Evolutionary conservation across 495 filamentous ascomycete genomes (phyloP), one percentile per base, ranked within the genome.

Genomic region (Lasiosphaeriaceae sp.): DNA sequence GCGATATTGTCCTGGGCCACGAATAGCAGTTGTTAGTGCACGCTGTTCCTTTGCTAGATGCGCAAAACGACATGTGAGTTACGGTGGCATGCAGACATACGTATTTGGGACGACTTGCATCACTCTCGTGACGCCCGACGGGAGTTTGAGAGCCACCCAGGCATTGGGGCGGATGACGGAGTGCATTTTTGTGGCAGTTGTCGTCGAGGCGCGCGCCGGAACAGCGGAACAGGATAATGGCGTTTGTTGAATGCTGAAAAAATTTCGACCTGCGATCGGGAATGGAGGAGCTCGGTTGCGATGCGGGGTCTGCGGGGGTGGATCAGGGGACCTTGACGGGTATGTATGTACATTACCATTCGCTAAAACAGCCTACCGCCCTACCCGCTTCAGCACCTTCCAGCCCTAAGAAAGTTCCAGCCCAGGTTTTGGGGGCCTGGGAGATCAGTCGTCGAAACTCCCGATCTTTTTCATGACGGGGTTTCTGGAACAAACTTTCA

Each of bases 21-120:
- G 34, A 17, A 17, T n/a, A n/a, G n/a, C n/a, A n/a, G n/a, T 23
- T 35, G 62, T 64, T 37, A 60, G 35, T 23, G 26, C 34, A 2
- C 22, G 21, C 17, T 12, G 2, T n/a, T 8, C 2, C 24, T 19
- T 11, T 2, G 34, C 11, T n/a, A n/a, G n/a, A n/a, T 14, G 19
- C 21, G 17, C 22, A 17, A 35, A 19, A n/a, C 22, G 24, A 31
- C 4, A 11, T 17, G 17, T 20, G 39, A 29, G 31, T 9, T 12
- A 31, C 4, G 17, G 1, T 54, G 21, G n/a, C 50, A 17, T n/a
- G n/a, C n/a, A 22, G 22, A 85, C 89, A 63, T 83, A 92, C 89
- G 86, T 88, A 75, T 92, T 84, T n/a, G 88, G 88, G 39, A 77
- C 65, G 9, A 90, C 71, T 61, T 88, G 79, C 7, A 86, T 58